Conservation (phyloP, 176 grass and related monocot genomes). For the Aechmea fasciata region DNA sequence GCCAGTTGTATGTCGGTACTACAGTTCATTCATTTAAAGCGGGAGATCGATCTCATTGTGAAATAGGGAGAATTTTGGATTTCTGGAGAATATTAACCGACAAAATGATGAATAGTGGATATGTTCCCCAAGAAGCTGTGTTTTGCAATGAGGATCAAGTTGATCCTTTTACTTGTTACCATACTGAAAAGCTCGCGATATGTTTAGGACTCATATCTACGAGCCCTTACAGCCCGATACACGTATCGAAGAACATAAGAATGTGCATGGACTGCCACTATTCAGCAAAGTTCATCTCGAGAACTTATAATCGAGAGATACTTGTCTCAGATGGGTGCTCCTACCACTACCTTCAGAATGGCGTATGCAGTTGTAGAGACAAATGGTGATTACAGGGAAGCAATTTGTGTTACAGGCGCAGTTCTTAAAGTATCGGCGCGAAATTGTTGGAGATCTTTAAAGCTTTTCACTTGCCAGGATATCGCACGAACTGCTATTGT, state of each 20-base stretch:
- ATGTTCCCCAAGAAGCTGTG: conserved; percentile 30
- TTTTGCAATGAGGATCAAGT: conserved; percentile 38
- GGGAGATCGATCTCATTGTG: conserved; percentile 47
- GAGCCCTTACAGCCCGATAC: conserved; percentile 22
- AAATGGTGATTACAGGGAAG: conserved; percentile 29
- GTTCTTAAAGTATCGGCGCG: not conserved
- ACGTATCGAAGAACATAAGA: conserved; percentile 58
- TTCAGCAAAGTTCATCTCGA: conserved; percentile 48
- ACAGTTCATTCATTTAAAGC: conserved; percentile 37
- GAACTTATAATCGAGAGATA: conserved; percentile 30
- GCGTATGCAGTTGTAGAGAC: conserved; percentile 43
- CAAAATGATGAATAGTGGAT: conserved; percentile 44
- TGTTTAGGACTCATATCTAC: conserved; percentile 51
- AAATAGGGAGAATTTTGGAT: conserved; percentile 31
- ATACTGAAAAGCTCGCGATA: conserved; percentile 44
- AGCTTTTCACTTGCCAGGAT: not conserved
- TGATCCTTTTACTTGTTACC: conserved; percentile 58
- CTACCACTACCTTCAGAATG: conserved; percentile 47
- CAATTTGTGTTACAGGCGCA: conserved; percentile 8
- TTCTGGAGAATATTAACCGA: conserved; percentile 34
- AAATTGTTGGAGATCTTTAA: not conserved
- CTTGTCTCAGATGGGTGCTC: conserved; percentile 45
- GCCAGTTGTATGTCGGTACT: conserved; percentile 36
- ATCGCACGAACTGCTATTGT: not conserved
- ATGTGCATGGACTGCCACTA: conserved; percentile 62